Evolutionary conservation across 805 yeast species (phyloP), one percentile per base, ranked within the genome.

Genomic region (Lachancea thermotolerans): DNA sequence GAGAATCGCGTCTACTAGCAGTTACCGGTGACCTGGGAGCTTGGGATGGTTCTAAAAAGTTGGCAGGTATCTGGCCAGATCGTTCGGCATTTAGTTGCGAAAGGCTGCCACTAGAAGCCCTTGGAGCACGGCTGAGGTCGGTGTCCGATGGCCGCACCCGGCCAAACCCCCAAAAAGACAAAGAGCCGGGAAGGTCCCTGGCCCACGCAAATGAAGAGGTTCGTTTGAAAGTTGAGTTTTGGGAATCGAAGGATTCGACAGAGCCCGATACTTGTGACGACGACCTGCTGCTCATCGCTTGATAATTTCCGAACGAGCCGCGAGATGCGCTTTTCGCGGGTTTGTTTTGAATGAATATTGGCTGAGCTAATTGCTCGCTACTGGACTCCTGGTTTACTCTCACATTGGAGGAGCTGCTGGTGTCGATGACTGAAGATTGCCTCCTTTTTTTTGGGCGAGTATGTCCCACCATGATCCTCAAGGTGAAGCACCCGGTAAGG

Each of bases 181-280:
- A 41, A 4, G 60, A 56, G 6, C 60, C 60, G 2, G 53, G 55
- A 32, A 58, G 41, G 17, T 56, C 58, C 29, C 49, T 53, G 2
- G 60, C 51, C 57, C 59, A 56, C 14, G 52, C 35, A 15, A 43
- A 46, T 1, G 62, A 58, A 37, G 54, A 53, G 7, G 54, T 48
- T 37, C 56, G 48, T 12, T 42, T 48, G 14, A 38, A 27, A 9
- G 34, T 17, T 15, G 49, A 41, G 16, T 21, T 44, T 4, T 35
- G 35, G 11, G 49, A 46, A n/a, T 30, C 16, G 16, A 34, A 21
- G 11, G 61, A 53, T 29, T 71, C 64, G 14, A 73, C 66, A 35
- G 72, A 72, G n/a, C 59, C 52, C 11, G 72, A 68, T 25, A 87
- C 67, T 10, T 78, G 81, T 47, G 75, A 74, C 51, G 88, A 82